Base-by-base conservation (phyloP, 1,139 yeast species). In the Blastobotrys apis region DNA sequence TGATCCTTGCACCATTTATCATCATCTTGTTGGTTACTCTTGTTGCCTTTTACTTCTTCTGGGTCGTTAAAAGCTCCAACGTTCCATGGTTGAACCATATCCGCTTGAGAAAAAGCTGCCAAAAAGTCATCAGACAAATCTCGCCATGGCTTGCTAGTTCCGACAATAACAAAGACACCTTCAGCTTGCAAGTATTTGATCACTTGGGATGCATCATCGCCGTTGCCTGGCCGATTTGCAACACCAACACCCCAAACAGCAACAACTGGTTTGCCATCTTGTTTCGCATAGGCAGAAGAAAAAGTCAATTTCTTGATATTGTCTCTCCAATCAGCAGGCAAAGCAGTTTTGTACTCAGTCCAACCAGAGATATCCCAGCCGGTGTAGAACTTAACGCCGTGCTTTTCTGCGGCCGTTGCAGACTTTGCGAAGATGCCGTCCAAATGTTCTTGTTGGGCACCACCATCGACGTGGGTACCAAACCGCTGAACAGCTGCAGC, bases 281-380 rank as follows among this genome's bases (percentile, higher is more conserved):
- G 38, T 15, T 33, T 12, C 16, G 43, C 43, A 17, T 39, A 39
- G 5, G 43, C 23, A 3, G 38, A 32, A n/a, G 30, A 15, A 4
- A 9, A 5, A 13, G 15, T 32, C 16, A 10, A 25, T 10, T 17
- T 17, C 17, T 39, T 39, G 25, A 33, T 17, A 33, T 32, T 31
- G 38, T 21, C 17, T 16, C 8, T 26, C 30, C 26, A 39, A 17
- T 39, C 43, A 6, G 10, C 15, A 13, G 43, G 43, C 21, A 39
- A 26, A 12, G 21, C 37, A 5, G 43, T 39, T 13, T 37, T 15
- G 25, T 20, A 39, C 32, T 39, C 25, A 31, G 43, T 39, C 43
- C 43, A 39, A 9, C 38, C 43, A 33, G 38, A 33, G 30, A 39
- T 39, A 25, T 39, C 43, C 37, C 37, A 39, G 10, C 13, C 32